Evolutionary conservation across 1,284 basidiomycete species (phyloP).

Genomic region (Cryptococcus sp.): DNA sequence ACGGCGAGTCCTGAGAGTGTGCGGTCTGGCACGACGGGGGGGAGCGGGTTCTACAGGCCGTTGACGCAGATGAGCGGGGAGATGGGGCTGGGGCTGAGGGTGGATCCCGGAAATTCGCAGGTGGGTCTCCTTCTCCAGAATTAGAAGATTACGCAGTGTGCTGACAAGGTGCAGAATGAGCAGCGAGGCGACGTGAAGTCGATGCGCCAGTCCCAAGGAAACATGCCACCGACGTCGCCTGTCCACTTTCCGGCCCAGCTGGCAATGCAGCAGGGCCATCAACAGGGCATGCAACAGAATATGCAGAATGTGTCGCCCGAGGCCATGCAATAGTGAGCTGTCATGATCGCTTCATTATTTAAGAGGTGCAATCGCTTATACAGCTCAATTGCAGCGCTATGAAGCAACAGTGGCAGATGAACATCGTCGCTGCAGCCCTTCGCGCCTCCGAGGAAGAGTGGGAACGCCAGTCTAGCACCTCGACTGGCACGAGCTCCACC

Average conservation of each 20-base stretch:
- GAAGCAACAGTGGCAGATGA: slow-evolving; percentile 44
- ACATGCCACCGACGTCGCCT: not conserved
- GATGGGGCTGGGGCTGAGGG: not conserved
- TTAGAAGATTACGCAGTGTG: not conserved
- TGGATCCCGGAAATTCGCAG: not conserved
- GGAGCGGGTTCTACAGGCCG: slow-evolving; percentile 10
- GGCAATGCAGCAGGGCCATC: not conserved
- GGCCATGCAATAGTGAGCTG: slow-evolving; percentile 7
- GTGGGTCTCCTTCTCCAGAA: not conserved
- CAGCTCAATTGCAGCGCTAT: slow-evolving; percentile 11
- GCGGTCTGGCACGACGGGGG: slow-evolving; percentile 12
- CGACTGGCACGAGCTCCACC: slow-evolving; percentile 7
- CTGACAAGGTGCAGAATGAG: not conserved
- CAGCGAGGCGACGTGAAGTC: not conserved
- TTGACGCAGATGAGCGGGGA: slow-evolving; percentile 11
- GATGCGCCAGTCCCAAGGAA: not conserved
- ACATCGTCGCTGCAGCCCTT: slow-evolving; percentile 42
- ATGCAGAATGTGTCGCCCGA: slow-evolving; percentile 7
- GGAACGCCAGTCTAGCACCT: slow-evolving; percentile 39
- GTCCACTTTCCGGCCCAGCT: not conserved
- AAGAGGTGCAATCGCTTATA: not conserved
- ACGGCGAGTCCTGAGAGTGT: slow-evolving; percentile 11
- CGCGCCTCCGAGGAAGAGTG: slow-evolving; percentile 45
- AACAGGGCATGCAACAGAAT: not conserved
- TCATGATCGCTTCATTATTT: not conserved